These are phyloP conservation scores for Tremella mesenterica DNA, from an alignment of 768 basidiomycete genomes.

Conservation along the genomic window DNA sequence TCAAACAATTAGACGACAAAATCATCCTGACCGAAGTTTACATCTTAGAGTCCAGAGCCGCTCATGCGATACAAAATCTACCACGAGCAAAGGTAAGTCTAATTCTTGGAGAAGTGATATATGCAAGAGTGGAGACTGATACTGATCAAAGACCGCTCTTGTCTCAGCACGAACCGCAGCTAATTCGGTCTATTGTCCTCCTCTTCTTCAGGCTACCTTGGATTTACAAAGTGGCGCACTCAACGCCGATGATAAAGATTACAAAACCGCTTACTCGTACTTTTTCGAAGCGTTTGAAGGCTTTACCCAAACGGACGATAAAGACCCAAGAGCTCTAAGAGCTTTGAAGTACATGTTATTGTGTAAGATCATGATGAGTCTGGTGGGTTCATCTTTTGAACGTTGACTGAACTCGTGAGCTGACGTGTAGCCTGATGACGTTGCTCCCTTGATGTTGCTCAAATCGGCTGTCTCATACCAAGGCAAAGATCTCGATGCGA, in stretches of 20 bases:
- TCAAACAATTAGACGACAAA: constrained; percentile 92
- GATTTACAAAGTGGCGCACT: constrained; percentile 71
- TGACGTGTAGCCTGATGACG: constrained; percentile 74
- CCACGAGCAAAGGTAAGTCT: constrained; percentile 74
- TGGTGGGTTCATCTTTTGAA: constrained; percentile 52
- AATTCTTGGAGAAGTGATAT: neutral
- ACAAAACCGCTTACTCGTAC: constrained; percentile 92
- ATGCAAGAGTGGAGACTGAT: neutral
- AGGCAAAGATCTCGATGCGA: constrained; percentile 84
- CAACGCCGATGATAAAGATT: constrained; percentile 96
- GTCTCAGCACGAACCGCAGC: constrained; percentile 88
- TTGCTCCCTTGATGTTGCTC: constrained; percentile 70
- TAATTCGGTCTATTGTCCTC: constrained; percentile 88
- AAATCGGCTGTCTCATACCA: constrained; percentile 85
- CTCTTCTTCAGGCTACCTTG: constrained; percentile 53
- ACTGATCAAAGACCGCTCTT: constrained; percentile 58
- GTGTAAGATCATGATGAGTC: constrained; percentile 95
- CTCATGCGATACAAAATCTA: constrained; percentile 79
- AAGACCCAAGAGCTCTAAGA: constrained; percentile 61
- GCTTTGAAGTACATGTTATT: constrained; percentile 96
- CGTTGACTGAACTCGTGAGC: neutral
- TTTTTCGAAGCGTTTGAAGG: constrained; percentile 97
- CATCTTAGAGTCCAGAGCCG: constrained; percentile 82
- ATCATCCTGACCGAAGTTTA: constrained; percentile 96
- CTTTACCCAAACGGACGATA: constrained; percentile 59